These are phyloP conservation scores for Sporothrix sp. DNA, from an alignment of 2,329 filamentous ascomycete species.

Conservation along the genomic window DNA sequence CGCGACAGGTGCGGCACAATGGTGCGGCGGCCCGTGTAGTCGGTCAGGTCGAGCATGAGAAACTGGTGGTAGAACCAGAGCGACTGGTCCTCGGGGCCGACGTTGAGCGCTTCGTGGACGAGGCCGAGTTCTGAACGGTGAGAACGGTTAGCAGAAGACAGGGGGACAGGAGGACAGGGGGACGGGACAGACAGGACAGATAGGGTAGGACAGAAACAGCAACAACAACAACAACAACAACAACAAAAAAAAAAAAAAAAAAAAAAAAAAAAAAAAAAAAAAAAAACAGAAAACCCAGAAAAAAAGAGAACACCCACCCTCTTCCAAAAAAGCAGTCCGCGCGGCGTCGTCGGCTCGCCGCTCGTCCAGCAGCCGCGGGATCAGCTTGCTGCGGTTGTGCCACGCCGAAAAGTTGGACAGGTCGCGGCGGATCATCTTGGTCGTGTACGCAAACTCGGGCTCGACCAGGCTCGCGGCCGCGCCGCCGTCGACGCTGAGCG, in stretches of 20 bases:
- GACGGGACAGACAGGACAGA: background rate
- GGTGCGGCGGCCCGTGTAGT: conserved; percentile 37
- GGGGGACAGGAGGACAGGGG: background rate
- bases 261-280: no score
- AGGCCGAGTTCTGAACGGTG: conserved; percentile 54
- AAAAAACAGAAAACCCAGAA: no score
- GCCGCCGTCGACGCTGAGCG: conserved; percentile 31
- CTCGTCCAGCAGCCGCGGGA: conserved; percentile 64
- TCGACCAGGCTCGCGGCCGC: conserved; percentile 53
- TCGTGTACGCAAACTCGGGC: conserved; percentile 80
- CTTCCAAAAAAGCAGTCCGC: conserved; percentile 60
- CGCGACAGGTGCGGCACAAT: conserved; percentile 56
- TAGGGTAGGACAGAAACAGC: no score
- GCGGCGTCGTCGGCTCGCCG: conserved; percentile 52
- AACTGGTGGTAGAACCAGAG: conserved; percentile 96
- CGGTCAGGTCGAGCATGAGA: conserved; percentile 60
- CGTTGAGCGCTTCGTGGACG: conserved; percentile 70
- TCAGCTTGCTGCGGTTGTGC: conserved; percentile 82
- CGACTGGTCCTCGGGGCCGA: conserved; percentile 88
- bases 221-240: no score
- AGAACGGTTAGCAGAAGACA: background rate
- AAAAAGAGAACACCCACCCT: conserved; percentile 37
- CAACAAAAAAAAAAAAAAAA: no score
- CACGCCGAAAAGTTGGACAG: conserved; percentile 96
- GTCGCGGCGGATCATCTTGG: conserved; percentile 73